These are phyloP conservation scores for Ascomycota sp. DNA, from an alignment of 2,329 filamentous ascomycete genomes.

Conservation along the genomic window DNA sequence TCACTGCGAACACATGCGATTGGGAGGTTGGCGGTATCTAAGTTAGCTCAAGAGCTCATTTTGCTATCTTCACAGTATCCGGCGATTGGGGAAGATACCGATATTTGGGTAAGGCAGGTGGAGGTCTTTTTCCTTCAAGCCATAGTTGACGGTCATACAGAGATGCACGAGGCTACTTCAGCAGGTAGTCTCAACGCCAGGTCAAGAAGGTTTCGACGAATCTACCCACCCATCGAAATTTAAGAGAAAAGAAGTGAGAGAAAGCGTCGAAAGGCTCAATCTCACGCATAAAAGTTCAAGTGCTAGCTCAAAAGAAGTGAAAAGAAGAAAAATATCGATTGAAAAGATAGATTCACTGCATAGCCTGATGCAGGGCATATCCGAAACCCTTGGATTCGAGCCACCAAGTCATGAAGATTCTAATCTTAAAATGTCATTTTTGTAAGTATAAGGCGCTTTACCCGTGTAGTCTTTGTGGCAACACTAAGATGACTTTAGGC, in stretches of 20 bases:
- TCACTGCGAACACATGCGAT: slow-evolving; percentile 13
- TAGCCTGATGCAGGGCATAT: slow-evolving; percentile 6
- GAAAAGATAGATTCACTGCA: slow-evolving; percentile 5
- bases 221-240: slow-evolving; percentile 10
- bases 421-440: slow-evolving; percentile 14
- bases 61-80: slow-evolving; percentile 12
- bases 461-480: background rate
- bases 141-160: slow-evolving; percentile 7
- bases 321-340: slow-evolving; percentile 10
- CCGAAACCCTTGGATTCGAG: slow-evolving; percentile 10
- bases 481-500: slow-evolving; percentile 9
- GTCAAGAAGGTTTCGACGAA: slow-evolving; percentile 6
- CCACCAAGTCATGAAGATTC: slow-evolving; percentile 6
- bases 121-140: slow-evolving; percentile 1
- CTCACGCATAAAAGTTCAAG: slow-evolving; percentile 7
- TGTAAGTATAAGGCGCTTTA: slow-evolving; percentile 18
- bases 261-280: slow-evolving; percentile 9
- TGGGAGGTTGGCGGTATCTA: slow-evolving; percentile 18
- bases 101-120: slow-evolving; percentile 17
- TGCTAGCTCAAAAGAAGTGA: slow-evolving; percentile 4
- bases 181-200: slow-evolving; percentile 6
- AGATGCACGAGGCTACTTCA: slow-evolving; percentile 10
- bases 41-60: slow-evolving; percentile 20
- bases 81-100: slow-evolving; percentile 12
- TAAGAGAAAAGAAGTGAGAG: slow-evolving; percentile 8